Conservation (phyloP, 2,329 filamentous ascomycete species). For the Stagonosporopsis chrysanthemi region DNA sequence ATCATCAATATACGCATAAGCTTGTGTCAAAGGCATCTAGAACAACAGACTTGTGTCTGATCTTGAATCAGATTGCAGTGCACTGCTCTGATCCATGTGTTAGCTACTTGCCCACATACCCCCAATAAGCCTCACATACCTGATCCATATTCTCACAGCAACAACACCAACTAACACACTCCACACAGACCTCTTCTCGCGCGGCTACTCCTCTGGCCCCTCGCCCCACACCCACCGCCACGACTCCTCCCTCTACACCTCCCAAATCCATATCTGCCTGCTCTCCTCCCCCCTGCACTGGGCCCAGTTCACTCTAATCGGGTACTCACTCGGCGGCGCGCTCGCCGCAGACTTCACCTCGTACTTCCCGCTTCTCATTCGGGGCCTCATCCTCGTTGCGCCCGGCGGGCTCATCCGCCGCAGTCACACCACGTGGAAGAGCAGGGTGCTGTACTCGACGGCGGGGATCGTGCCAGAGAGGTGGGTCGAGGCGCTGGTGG, state of each 20-base stretch:
- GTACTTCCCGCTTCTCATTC: slow-evolving; percentile 72
- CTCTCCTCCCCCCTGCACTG: slow-evolving; percentile 68
- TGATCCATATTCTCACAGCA: no score
- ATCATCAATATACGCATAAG: not conserved
- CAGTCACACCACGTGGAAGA: slow-evolving; percentile 66
- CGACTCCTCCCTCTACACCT: slow-evolving; percentile 74
- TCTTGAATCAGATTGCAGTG: no score
- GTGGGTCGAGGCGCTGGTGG: slow-evolving; percentile 59
- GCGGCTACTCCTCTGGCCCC: slow-evolving; percentile 79
- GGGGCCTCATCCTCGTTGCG: slow-evolving; percentile 76
- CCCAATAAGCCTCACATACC: no score
- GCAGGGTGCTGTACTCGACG: slow-evolving; percentile 68
- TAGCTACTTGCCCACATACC: no score
- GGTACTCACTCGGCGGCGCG: slow-evolving; percentile 82
- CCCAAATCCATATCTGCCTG: slow-evolving; percentile 75
- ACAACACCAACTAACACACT: slow-evolving; percentile 12
- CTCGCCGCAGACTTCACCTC: slow-evolving; percentile 74
- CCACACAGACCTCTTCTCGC: slow-evolving; percentile 70
- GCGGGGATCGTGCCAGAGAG: slow-evolving; percentile 67
- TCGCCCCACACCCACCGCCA: slow-evolving; percentile 67
- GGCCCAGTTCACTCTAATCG: slow-evolving; percentile 71
- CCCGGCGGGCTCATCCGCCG: slow-evolving; percentile 78
- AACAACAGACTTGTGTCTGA: no score
- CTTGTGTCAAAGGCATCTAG: not conserved
- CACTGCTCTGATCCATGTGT: no score